Evolutionary conservation across 345 rosid genomes (phyloP).

Genomic region (Cardamine chenopodiifolia): DNA sequence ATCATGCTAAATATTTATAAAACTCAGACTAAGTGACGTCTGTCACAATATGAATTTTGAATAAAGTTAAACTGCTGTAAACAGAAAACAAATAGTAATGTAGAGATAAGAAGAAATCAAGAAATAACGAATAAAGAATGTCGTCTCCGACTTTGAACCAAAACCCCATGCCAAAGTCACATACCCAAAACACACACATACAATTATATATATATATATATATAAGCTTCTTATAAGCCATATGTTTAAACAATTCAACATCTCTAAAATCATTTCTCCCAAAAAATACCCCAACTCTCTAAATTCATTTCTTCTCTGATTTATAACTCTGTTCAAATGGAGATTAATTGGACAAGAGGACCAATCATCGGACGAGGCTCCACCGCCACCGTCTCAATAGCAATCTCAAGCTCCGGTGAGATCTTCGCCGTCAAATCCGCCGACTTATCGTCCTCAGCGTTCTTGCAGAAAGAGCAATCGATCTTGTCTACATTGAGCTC

Average conservation of each 20-base stretch:
- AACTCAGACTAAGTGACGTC: constrained; percentile 17
- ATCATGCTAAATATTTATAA: constrained; percentile 22
- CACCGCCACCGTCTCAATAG: constrained; percentile 73
- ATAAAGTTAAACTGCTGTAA: constrained; percentile 17
- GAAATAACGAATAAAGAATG: constrained; percentile 32
- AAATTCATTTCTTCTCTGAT: constrained; percentile 13
- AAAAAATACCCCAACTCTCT: constrained; percentile 2
- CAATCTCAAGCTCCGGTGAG: constrained; percentile 57
- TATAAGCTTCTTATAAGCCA: constrained; percentile 17
- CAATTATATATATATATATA: not conserved
- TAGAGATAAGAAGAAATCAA: constrained; percentile 21
- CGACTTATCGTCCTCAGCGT: constrained; percentile 50
- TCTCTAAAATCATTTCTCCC: not conserved
- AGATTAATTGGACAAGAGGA: constrained; percentile 64
- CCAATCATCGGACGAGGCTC: constrained; percentile 78
- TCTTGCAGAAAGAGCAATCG: constrained; percentile 57
- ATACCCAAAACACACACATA: constrained; percentile 20
- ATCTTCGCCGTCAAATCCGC: constrained; percentile 69
- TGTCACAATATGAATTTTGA: not conserved
- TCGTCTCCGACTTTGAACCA: constrained; percentile 26
- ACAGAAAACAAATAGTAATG: constrained; percentile 11
- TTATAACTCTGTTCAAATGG: constrained; percentile 26
- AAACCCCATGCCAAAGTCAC: constrained; percentile 38
- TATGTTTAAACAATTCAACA: constrained; percentile 29
- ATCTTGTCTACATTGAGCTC: constrained; percentile 63